phyloP scores from a whole-genome alignment of 225 moss, liverwort and hornwort species.

The Pseudisothecium myosuroides region DNA sequence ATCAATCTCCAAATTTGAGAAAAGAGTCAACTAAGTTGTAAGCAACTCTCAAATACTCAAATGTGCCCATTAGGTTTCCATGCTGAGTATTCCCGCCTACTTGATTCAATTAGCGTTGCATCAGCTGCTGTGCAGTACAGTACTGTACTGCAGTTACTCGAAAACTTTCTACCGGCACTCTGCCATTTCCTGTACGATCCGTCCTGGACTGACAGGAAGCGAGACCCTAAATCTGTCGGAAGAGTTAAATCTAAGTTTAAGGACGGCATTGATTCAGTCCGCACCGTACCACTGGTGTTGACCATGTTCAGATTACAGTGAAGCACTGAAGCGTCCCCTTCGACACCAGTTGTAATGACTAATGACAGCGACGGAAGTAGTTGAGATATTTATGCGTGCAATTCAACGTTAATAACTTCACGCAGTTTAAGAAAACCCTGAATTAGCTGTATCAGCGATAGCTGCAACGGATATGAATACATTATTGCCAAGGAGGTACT shows the following conservation, averaged over 20 bases:
- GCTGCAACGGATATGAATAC: neutral
- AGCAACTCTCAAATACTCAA: neutral
- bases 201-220: neutral
- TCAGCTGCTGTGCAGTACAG: neutral
- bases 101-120: too few relatives aligned
- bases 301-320: neutral
- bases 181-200: neutral
- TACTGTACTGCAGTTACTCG: neutral
- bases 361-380: neutral
- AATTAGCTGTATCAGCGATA: neutral
- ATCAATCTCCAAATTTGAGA: neutral
- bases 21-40: too few relatives aligned
- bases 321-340: neutral
- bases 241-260: neutral
- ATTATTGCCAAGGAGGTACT: neutral
- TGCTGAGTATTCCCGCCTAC: neutral
- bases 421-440: neutral
- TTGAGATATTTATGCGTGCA: neutral
- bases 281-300: neutral
- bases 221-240: neutral
- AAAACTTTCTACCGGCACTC: neutral
- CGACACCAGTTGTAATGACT: neutral
- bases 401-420: neutral
- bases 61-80: neutral
- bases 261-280: neutral